Evolutionary conservation across 2,329 filamentous ascomycete species (phyloP).

Genomic region (Fusarium succisae): DNA sequence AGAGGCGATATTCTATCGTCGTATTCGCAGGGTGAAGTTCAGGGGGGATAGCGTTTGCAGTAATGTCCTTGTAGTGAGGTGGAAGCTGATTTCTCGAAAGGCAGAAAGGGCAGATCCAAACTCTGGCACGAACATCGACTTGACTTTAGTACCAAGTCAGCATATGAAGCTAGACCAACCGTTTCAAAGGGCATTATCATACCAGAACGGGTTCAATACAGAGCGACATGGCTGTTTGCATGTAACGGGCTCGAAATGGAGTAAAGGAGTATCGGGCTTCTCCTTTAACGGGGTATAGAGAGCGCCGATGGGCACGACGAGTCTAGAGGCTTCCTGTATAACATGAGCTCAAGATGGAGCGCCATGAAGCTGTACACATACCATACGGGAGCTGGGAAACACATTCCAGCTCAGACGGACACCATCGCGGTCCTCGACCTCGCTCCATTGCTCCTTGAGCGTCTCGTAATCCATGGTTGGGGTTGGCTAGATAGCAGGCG

Average conservation of each 20-base stretch:
- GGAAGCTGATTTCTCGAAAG: conserved; percentile 84
- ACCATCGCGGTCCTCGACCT: conserved; percentile 96
- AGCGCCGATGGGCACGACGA: conserved; percentile 95
- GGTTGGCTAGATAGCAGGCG: neutral
- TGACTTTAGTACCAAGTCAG: conserved; percentile 62
- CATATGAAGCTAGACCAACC: neutral
- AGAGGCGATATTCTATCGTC: conserved; percentile 88
- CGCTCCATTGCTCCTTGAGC: conserved; percentile 94
- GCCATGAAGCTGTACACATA: conserved; percentile 51
- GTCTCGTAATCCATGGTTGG: conserved; percentile 85
- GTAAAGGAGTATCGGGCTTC: conserved; percentile 85
- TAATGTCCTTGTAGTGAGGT: conserved; percentile 90
- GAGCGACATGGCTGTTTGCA: conserved; percentile 97
- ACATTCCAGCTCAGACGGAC: conserved; percentile 98
- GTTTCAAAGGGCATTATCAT: conserved; percentile 47
- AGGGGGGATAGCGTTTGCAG: conserved; percentile 81
- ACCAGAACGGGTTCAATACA: conserved; percentile 97
- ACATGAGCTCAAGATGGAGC: conserved; percentile 6
- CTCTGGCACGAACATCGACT: conserved; percentile 82
- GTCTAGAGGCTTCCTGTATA: conserved; percentile 84
- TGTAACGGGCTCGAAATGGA: conserved; percentile 95
- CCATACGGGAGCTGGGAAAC: conserved; percentile 97
- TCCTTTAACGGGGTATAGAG: conserved; percentile 97
- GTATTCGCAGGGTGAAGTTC: conserved; percentile 85
- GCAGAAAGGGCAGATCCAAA: conserved; percentile 93